Conservation (phyloP, 2,329 filamentous ascomycete species). For the Epichloe glyceriae region DNA sequence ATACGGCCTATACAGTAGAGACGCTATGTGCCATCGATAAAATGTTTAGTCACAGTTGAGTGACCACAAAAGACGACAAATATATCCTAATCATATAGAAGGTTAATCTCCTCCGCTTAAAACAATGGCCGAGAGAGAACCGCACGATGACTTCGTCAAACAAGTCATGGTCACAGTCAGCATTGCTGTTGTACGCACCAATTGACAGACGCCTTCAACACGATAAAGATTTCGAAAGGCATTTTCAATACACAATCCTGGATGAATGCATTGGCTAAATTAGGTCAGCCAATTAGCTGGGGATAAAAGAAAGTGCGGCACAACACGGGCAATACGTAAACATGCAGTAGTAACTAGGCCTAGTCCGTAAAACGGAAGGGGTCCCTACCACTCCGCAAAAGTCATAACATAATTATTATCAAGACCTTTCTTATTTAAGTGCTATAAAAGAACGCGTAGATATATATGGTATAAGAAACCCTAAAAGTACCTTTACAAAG, state of each 20-base stretch:
- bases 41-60: slow-evolving; percentile 19
- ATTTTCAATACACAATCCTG: slow-evolving; percentile 16
- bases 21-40: slow-evolving; percentile 24
- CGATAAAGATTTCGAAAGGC: slow-evolving; percentile 16
- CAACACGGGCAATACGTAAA: neutral
- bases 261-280: slow-evolving; percentile 6
- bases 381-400: too few species aligned
- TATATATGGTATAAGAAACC: too few species aligned
- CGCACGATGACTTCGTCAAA: slow-evolving; percentile 15
- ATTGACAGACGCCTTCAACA: neutral
- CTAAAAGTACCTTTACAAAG: too few species aligned
- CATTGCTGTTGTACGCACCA: slow-evolving; percentile 18
- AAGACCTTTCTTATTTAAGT: too few species aligned
- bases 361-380: too few species aligned
- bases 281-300: neutral
- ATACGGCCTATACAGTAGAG: slow-evolving; percentile 14
- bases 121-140: slow-evolving; percentile 12
- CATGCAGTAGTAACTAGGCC: too few species aligned
- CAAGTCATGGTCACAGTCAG: slow-evolving; percentile 18
- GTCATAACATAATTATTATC: too few species aligned
- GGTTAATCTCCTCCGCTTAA: slow-evolving; percentile 19
- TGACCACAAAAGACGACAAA: slow-evolving; percentile 14
- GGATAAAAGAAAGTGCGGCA: neutral
- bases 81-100: slow-evolving; percentile 16
- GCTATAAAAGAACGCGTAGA: too few species aligned